Percentiles rank a stretch among this genome's conserved stretches.
Evolutionary conservation across 495 filamentous ascomycete genomes (phyloP).

Genomic region (Hypomontagnella submonticulosa): DNA sequence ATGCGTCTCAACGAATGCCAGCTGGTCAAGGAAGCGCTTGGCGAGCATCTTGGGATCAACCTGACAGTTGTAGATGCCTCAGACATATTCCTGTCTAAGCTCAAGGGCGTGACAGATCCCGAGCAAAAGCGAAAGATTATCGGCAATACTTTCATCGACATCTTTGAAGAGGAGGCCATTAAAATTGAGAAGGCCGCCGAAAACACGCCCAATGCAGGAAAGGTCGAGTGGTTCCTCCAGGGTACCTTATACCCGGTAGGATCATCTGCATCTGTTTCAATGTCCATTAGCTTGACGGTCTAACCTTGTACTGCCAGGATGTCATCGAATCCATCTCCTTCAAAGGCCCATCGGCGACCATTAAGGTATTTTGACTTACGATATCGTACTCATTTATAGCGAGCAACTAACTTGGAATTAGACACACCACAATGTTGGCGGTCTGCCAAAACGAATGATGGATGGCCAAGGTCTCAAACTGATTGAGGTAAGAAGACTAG

Average conservation of each 20-base stretch:
- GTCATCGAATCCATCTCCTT: slow-evolving; percentile 86
- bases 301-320: slow-evolving; percentile 57
- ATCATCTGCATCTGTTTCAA: neutral
- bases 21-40: slow-evolving; percentile 79
- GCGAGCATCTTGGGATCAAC: slow-evolving; percentile 84
- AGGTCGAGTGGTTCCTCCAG: slow-evolving; percentile 85
- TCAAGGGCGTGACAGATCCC: slow-evolving; percentile 82
- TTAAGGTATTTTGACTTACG: slow-evolving; percentile 64
- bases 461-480: slow-evolving; percentile 69
- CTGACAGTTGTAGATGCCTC: slow-evolving; percentile 87
- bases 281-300: neutral
- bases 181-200: slow-evolving; percentile 76
- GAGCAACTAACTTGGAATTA: slow-evolving; percentile 13
- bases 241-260: slow-evolving; percentile 78
- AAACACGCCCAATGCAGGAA: slow-evolving; percentile 68
- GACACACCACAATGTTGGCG: slow-evolving; percentile 85
- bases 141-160: slow-evolving; percentile 84
- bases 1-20: slow-evolving; percentile 88
- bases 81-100: slow-evolving; percentile 74
- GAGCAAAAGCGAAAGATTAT: slow-evolving; percentile 97
- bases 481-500: slow-evolving; percentile 64
- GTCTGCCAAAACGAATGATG: slow-evolving; percentile 67
- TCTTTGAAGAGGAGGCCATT: slow-evolving; percentile 84
- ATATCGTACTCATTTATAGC: neutral
- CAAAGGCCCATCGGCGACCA: slow-evolving; percentile 82